Percentiles rank a stretch among this genome's conserved stretches.
Evolutionary conservation across 345 rosid genomes (phyloP).

Genomic region (Erodium maritimum): DNA sequence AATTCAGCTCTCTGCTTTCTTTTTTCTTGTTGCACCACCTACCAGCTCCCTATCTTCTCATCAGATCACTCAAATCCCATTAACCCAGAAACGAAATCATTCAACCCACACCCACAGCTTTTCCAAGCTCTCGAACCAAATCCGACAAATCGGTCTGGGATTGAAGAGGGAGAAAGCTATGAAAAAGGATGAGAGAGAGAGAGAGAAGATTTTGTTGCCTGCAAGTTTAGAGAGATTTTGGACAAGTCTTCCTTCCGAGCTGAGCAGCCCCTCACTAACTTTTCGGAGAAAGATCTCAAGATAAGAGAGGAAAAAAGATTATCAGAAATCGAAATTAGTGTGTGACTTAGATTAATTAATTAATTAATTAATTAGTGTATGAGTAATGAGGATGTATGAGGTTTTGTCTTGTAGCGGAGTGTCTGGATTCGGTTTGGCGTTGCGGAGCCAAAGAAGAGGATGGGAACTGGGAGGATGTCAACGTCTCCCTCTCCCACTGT

Average conservation of each 20-base stretch:
- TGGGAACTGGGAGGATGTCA: not conserved
- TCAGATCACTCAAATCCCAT: slow-evolving; percentile 34
- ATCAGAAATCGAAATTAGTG: not conserved
- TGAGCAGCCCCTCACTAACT: not conserved
- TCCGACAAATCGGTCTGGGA: not conserved
- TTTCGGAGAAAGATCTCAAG: slow-evolving; percentile 6
- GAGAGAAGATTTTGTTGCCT: slow-evolving; percentile 4
- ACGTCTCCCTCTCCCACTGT: not conserved
- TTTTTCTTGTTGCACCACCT: slow-evolving; percentile 21
- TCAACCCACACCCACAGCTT: slow-evolving; percentile 21
- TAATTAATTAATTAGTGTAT: slow-evolving; percentile 3
- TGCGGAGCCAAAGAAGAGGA: not conserved
- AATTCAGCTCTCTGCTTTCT: not conserved
- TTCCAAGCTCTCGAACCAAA: slow-evolving; percentile 12
- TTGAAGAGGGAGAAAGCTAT: not conserved
- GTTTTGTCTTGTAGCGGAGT: slow-evolving; percentile 37
- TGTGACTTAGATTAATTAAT: too few relatives aligned
- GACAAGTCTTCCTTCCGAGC: slow-evolving; percentile 11
- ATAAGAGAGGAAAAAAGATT: slow-evolving; percentile 1
- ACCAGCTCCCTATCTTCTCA: slow-evolving; percentile 27
- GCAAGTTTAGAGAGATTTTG: slow-evolving; percentile 8
- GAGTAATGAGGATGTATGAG: not conserved
- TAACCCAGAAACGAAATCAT: slow-evolving; percentile 43
- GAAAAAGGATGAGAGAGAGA: not conserved
- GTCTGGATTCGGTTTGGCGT: slow-evolving; percentile 10